Evolutionary conservation across 441 rosid genomes (phyloP).

Genomic region (Euphorbia schlechtendalii): DNA sequence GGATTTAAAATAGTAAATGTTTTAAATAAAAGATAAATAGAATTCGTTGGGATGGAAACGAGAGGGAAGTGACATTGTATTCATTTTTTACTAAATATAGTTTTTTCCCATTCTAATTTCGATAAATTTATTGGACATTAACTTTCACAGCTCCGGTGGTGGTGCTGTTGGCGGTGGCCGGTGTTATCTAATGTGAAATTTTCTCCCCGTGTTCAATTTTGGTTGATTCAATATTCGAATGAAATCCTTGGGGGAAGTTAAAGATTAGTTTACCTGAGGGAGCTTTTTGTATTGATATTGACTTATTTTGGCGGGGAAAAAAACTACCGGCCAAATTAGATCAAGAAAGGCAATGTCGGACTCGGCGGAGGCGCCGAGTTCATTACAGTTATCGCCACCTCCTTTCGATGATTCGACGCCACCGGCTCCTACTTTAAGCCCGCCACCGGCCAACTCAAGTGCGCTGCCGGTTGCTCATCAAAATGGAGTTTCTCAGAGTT

Average conservation of each 20-base stretch:
- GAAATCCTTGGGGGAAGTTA: not conserved
- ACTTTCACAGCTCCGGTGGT: not conserved
- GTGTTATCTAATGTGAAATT: not conserved
- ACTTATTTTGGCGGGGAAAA: not conserved
- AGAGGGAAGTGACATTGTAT: not conserved
- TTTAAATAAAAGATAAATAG: too few relatives aligned
- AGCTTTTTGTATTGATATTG: not conserved
- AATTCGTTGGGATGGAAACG: too few relatives aligned
- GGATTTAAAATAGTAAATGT: too few relatives aligned
- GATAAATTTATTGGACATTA: not conserved
- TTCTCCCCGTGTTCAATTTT: not conserved
- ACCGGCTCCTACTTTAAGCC: constrained; percentile 14
- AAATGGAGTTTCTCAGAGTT: constrained; percentile 13
- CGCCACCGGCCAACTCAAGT: not conserved
- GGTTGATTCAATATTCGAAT: not conserved
- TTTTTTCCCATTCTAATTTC: not conserved
- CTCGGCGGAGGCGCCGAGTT: constrained; percentile 36
- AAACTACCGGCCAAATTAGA: not conserved
- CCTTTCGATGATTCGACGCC: not conserved
- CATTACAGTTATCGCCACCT: constrained; percentile 8
- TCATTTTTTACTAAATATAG: not conserved
- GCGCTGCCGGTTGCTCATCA: constrained; percentile 3
- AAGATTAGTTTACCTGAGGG: not conserved
- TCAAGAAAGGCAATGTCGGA: constrained; percentile 24
- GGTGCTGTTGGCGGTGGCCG: not conserved